Evolutionary conservation across 2,329 filamentous ascomycete species (phyloP), one percentile per base, ranked within the genome.

Genomic region (Neonectria ditissima): DNA sequence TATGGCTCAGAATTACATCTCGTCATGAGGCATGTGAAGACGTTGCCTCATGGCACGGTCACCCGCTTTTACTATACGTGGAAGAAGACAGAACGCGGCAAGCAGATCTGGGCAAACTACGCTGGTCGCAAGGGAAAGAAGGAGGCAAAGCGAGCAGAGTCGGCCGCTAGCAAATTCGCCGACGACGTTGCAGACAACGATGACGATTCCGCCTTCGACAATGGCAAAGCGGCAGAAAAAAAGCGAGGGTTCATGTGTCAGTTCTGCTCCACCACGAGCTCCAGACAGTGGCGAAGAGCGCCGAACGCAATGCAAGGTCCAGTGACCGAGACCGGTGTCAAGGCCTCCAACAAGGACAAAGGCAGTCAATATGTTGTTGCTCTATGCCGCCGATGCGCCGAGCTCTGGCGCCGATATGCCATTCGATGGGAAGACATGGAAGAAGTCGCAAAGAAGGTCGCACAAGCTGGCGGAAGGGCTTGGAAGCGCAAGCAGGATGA

Each of bases 11-110:
- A 99, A 79, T 89, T 97, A 72, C 87, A 93, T 69, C 86, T 87
- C 50, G 91, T 98, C 63, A 93, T 90, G 68, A 90, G 92, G 70
- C 92, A 97, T 77, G 92, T 97, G 73, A 94, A 93, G 78, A 92
- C 91, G 0, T 88, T 96, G 70, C 89, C 88, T 43, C 89, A 94
- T 65, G 89, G 91, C 54, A 88, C 93, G 62, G 91, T 97, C 65
- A 93, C 97, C 26, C 92, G 96, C 4, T 97, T 92, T 76, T 99
- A 98, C 79, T 99, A 99, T 77, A 92, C 92, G 69, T 99, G 96
- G 96, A 99, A 99, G 81, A 98, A 98, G 80, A 93, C 93, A 0
- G 86, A 91, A 2, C 89, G 91, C 62, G 96, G 96, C 43, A 90
- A 88, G 75, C 89, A 96, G 71, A 89, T 99, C 22, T 97, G 96